A percentile compares a stretch with the other conserved stretches of the same genome.
phyloP scores from a whole-genome alignment of 192 early-diverging fungal genomes.

The Rhizoclosmatium globosum region DNA sequence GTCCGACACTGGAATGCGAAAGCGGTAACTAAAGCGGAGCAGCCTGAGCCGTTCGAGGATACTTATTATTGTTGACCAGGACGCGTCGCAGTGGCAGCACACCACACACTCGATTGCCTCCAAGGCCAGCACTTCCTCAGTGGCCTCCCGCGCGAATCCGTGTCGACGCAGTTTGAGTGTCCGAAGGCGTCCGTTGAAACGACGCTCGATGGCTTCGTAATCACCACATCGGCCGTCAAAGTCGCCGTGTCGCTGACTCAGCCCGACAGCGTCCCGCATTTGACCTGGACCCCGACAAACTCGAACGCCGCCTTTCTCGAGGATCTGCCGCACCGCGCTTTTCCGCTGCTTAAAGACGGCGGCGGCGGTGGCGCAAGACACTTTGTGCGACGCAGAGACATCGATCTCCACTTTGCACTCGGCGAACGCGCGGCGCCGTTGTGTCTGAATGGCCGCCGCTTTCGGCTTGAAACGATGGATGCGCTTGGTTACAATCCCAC shows the following conservation, averaged over 20 bases:
- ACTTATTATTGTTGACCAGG: too few species aligned
- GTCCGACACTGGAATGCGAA: conserved; percentile 17
- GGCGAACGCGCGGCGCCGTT: conserved; percentile 60
- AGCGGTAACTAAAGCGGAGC: not conserved
- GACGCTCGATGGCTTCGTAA: not conserved
- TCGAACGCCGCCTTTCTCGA: conserved; percentile 50
- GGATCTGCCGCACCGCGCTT: conserved; percentile 60
- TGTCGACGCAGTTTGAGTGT: not conserved
- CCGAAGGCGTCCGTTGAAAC: conserved; percentile 3
- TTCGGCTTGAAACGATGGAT: conserved; percentile 62
- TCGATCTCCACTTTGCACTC: conserved; percentile 53
- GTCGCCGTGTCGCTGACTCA: not conserved
- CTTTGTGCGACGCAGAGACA: conserved; percentile 41
- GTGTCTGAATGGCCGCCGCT: conserved; percentile 53
- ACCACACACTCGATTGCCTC: not conserved
- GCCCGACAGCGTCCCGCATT: not conserved
- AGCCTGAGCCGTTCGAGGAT: not conserved
- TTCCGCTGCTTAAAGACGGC: conserved; percentile 38
- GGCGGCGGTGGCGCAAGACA: conserved; percentile 51
- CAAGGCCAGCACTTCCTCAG: not conserved
- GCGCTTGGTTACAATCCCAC: conserved; percentile 66
- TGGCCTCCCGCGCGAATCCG: not conserved
- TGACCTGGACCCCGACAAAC: not conserved
- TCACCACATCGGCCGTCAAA: conserved; percentile 11
- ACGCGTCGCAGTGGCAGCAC: conserved; percentile 3